Base-by-base conservation (phyloP, 2,329 filamentous ascomycete species). In the Monosporascus sp. region DNA sequence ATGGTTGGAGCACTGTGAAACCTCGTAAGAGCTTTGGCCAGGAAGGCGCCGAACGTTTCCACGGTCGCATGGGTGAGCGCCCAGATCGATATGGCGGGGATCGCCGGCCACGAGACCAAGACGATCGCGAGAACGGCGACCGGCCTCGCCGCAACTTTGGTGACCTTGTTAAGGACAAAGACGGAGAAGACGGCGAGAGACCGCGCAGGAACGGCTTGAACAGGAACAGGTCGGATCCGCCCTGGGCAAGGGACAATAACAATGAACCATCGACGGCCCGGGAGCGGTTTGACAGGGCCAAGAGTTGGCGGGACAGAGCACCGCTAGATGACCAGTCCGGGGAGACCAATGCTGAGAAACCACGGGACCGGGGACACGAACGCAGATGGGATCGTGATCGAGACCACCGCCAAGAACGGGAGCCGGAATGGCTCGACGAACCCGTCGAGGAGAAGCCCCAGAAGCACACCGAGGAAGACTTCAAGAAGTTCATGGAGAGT, bases 401-500 rank as follows among this genome's bases (percentile, higher is more conserved):
- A 46, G 76, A 84, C 25, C 78, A 78, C 36, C 80, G 81, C 54
- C 73, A 80, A 59, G 90, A 95, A 66, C 85, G 89, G 59, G 90
- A 96, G 49, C 92, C 93, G 5, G 92, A 96, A 70, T 96, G 92
- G 93, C 79, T 96, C 70, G 90, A 95, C 65, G 81, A 86, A 54
- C 83, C 85, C 17, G 79, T 79, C 22, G 86, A 87, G 54, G 87
- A 89, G 50, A 83, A 87, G 62, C 75, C 81, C 37, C 83, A 87
- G 62, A 81, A 79, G 5, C 88, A 90, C 62, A 96, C 91, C 1
- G 87, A 90, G 64, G 91, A 95, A 65, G 92, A 97, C 60, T 95
- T 97, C 70, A 87, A 95, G 72, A 89, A 89, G 61, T 97, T 93
- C 85, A 96, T 96, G 79, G 90, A 95, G 62, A 81, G 80, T 58